phyloP scores from a whole-genome alignment of 2,329 filamentous ascomycete genomes.

The Chalara sp. region DNA sequence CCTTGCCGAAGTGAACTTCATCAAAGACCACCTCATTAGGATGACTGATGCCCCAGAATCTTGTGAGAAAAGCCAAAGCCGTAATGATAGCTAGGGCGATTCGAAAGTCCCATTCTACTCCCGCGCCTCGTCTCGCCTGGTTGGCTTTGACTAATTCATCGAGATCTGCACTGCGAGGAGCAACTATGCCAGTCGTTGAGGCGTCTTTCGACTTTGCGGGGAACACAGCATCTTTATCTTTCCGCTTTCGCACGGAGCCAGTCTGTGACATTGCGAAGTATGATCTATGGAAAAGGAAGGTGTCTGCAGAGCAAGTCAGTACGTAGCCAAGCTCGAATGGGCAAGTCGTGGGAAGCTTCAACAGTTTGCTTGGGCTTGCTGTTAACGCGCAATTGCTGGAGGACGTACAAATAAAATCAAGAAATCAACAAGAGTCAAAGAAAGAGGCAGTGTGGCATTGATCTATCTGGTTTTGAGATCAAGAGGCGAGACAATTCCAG shows the following conservation, averaged over 20 bases:
- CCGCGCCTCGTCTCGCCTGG: conserved; percentile 31
- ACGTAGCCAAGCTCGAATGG: too few relatives aligned
- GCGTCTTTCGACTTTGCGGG: conserved; percentile 43
- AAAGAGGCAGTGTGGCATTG: conserved; percentile 21
- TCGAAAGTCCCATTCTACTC: conserved; percentile 78
- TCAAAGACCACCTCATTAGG: conserved; percentile 97
- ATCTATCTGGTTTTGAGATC: conserved; percentile 13
- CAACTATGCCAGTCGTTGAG: conserved; percentile 16
- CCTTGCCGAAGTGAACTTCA: conserved; percentile 99
- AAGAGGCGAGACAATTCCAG: conserved; percentile 13
- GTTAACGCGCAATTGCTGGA: too few relatives aligned
- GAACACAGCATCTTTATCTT: conserved; percentile 38
- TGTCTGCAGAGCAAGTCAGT: conserved; percentile 2
- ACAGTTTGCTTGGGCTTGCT: too few relatives aligned
- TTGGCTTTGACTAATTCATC: conserved; percentile 42
- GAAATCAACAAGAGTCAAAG: conserved; percentile 12
- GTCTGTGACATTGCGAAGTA: conserved; percentile 23
- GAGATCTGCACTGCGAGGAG: conserved; percentile 35
- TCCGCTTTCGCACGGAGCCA: conserved; percentile 26
- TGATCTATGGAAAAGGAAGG: conserved; percentile 7
- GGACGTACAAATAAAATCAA: background rate
- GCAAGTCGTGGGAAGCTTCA: too few relatives aligned
- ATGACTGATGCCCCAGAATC: conserved; percentile 94
- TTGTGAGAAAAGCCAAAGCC: conserved; percentile 75
- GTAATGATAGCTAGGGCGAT: conserved; percentile 73